Evolutionary conservation across 1,284 basidiomycete species (phyloP), one percentile per base, ranked within the genome.

Genomic region (Pseudozyma tsukubaensis): DNA sequence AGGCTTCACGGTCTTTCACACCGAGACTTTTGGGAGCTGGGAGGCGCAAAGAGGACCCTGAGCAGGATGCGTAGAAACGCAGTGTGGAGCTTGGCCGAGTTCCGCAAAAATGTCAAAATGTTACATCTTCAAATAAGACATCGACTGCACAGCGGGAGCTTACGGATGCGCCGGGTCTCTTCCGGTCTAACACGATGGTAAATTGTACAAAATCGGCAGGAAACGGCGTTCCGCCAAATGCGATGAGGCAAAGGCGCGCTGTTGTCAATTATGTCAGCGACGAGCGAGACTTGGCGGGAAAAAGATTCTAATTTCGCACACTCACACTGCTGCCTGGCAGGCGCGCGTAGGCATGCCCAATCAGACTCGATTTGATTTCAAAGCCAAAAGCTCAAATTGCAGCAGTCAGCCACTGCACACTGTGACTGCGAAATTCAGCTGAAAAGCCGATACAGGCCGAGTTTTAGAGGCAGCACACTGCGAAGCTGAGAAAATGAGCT

Each of bases 391-490:
- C 42, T 29, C 24, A 29, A 29, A 29, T 29, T 6, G 24, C 24
- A 29, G 24, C 24, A 29, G 24, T 29, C 24, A 29, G 24, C 24
- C 24, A 29, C 24, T 29, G 24, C 24, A 29, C 24, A 29, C 24
- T 29, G 24, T 6, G 36, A 29, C 24, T 29, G 24, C 24, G 36
- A 29, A 48, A 12, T 56, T 24, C 40, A 55, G 34, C 14, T 14
- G 40, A 36, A 67, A 68, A 68, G 54, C 65, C 65, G 65, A 52
- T 61, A 53, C 59, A 57, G 50, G 59, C 65, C 65, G 65, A 57
- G 37, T 52, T 18, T 19, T 10, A 40, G 37, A 48, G 18, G 47
- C 29, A 50, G 21, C 44, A 53, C 53, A 49, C 50, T 32, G 16
- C 49, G n/a, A 21, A 19, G 39, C 45, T 29, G 3, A 29, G 6